Percentiles rank a stretch among this genome's conserved stretches.
These are phyloP conservation scores for Vanrija sp. DNA, from an alignment of 1,284 basidiomycete species.

Conservation along the genomic window DNA sequence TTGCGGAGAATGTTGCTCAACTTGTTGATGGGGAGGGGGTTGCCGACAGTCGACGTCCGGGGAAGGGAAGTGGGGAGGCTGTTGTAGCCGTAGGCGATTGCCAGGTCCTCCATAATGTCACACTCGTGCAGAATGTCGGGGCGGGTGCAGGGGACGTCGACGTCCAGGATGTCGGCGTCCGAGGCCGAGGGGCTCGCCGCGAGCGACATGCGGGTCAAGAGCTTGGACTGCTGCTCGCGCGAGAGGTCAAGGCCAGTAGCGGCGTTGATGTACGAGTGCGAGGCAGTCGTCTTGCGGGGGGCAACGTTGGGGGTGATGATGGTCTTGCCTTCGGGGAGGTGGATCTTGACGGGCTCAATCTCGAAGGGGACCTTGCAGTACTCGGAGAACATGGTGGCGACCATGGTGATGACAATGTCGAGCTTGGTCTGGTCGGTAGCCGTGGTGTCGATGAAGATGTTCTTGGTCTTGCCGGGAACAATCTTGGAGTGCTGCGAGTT, in stretches of 20 bases:
- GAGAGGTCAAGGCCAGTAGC: slow-evolving; percentile 79
- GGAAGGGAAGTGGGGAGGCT: slow-evolving; percentile 91
- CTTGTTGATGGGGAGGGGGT: slow-evolving; percentile 85
- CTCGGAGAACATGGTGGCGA: slow-evolving; percentile 95
- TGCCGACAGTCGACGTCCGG: slow-evolving; percentile 89
- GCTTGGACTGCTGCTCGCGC: slow-evolving; percentile 37
- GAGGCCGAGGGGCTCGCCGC: slow-evolving; percentile 53
- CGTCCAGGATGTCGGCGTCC: slow-evolving; percentile 59
- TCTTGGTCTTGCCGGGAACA: slow-evolving; percentile 77
- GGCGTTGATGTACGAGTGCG: slow-evolving; percentile 87
- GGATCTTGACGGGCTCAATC: slow-evolving; percentile 82
- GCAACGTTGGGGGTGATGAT: slow-evolving; percentile 78
- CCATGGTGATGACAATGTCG: slow-evolving; percentile 88
- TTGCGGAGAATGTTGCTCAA: slow-evolving; percentile 80
- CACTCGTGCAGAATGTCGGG: slow-evolving; percentile 98
- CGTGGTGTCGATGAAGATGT: slow-evolving; percentile 95
- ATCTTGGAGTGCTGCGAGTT: slow-evolving; percentile 98
- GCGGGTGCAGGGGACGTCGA: slow-evolving; percentile 82
- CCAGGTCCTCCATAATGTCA: slow-evolving; percentile 97
- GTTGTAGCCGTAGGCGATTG: slow-evolving; percentile 97
- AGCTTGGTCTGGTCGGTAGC: slow-evolving; percentile 98
- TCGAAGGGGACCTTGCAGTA: slow-evolving; percentile 85
- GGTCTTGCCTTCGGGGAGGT: slow-evolving; percentile 70
- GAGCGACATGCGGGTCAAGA: slow-evolving; percentile 46
- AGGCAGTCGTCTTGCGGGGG: slow-evolving; percentile 67